phyloP scores from a whole-genome alignment of 2,329 filamentous ascomycete species.

The Penicillium paneum region DNA sequence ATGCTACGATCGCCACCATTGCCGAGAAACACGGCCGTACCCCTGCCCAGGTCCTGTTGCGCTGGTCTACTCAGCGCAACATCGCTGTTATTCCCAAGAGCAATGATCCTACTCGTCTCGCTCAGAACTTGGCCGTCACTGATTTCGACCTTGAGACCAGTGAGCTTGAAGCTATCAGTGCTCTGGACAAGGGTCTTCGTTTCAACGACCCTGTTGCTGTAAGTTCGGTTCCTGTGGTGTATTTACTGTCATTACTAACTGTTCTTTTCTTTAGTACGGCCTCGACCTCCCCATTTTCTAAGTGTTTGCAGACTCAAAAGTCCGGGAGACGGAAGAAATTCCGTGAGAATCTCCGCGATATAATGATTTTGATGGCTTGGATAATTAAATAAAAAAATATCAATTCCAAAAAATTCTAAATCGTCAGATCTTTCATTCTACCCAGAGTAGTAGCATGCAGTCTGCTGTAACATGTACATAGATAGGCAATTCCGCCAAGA shows the following conservation, averaged over 20 bases:
- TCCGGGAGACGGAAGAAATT: constrained; percentile 5
- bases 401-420: neutral
- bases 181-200: constrained; percentile 63
- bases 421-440: neutral
- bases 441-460: neutral
- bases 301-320: constrained; percentile 3
- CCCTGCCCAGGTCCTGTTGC: constrained; percentile 75
- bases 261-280: constrained; percentile 44
- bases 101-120: constrained; percentile 49
- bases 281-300: constrained; percentile 54
- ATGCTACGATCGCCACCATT: constrained; percentile 61
- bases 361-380: constrained; percentile 5
- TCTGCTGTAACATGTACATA: neutral
- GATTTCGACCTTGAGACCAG: constrained; percentile 63
- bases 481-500: constrained; percentile 11
- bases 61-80: constrained; percentile 81
- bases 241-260: neutral
- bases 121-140: constrained; percentile 56
- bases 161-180: constrained; percentile 66
- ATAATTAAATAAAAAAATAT: constrained; percentile 7
- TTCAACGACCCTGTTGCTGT: constrained; percentile 76
- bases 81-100: constrained; percentile 82
- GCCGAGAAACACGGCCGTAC: constrained; percentile 69
- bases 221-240: constrained; percentile 36
- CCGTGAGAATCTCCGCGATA: constrained; percentile 1